These are phyloP conservation scores for Sporothrix phasma DNA, from an alignment of 2,329 filamentous ascomycete genomes.

Conservation along the genomic window DNA sequence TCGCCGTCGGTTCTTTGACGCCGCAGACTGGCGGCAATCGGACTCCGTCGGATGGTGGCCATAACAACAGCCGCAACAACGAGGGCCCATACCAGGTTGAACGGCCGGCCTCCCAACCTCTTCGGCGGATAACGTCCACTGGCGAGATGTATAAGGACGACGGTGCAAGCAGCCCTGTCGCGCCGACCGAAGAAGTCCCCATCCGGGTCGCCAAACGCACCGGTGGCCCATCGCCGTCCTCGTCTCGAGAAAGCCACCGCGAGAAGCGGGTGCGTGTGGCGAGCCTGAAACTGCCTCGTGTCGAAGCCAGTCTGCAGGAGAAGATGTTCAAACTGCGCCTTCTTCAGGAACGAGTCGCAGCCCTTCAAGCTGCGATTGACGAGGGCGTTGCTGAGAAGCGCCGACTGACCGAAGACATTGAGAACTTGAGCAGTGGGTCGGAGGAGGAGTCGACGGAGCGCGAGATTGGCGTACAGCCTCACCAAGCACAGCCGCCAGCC, in stretches of 20 bases:
- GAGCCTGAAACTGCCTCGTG: slow-evolving; percentile 30
- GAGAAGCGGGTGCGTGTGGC: slow-evolving; percentile 28
- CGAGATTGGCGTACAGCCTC: background rate
- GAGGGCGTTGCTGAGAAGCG: slow-evolving; percentile 27
- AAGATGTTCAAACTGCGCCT: slow-evolving; percentile 39
- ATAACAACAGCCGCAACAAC: slow-evolving; percentile 3
- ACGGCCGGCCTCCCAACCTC: background rate
- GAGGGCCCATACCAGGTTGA: background rate
- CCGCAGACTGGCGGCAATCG: slow-evolving; percentile 20
- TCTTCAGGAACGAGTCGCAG: slow-evolving; percentile 37
- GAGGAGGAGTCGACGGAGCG: slow-evolving; percentile 23
- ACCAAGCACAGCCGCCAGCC: background rate
- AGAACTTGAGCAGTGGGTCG: slow-evolving; percentile 29
- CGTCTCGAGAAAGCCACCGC: slow-evolving; percentile 12
- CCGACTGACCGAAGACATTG: slow-evolving; percentile 26
- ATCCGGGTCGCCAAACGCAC: slow-evolving; percentile 23
- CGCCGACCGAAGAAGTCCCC: slow-evolving; percentile 15
- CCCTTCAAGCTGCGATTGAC: slow-evolving; percentile 39
- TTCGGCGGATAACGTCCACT: slow-evolving; percentile 10
- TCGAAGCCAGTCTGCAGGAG: slow-evolving; percentile 32
- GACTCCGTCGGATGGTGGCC: slow-evolving; percentile 24
- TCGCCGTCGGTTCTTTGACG: slow-evolving; percentile 24
- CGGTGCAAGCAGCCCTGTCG: background rate
- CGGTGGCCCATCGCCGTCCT: slow-evolving; percentile 7
- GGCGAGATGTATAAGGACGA: background rate